Conservation (phyloP, 768 basidiomycete genomes). For the Macrolepiota fuliginosa region DNA sequence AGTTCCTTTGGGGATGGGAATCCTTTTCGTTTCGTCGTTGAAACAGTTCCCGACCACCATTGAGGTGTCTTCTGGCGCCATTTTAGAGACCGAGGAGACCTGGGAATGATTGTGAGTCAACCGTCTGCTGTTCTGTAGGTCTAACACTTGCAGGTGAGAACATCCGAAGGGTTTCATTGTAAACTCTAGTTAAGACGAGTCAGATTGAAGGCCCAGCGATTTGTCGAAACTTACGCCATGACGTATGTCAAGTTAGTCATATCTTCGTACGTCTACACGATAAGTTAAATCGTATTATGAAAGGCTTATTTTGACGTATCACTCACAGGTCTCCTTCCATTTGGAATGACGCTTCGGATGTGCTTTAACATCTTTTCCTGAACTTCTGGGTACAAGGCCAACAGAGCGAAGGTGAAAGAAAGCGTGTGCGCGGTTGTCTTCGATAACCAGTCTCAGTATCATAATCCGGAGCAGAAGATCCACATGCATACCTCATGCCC, state of each 20-base stretch:
- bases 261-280: conserved; percentile 35
- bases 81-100: conserved; percentile 43
- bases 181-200: conserved; percentile 30
- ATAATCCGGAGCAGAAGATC: background rate
- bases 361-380: conserved; percentile 35
- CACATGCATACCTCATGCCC: conserved; percentile 48
- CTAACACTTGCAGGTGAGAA: conserved; percentile 40
- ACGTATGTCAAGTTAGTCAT: conserved; percentile 36
- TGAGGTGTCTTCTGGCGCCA: conserved; percentile 44
- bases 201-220: background rate
- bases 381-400: conserved; percentile 36
- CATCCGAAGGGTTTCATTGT: conserved; percentile 49
- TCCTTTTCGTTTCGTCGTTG: conserved; percentile 33
- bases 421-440: conserved; percentile 36
- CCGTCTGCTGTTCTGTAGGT: background rate
- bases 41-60: conserved; percentile 28
- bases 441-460: background rate
- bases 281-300: background rate
- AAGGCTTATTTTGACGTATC: background rate
- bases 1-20: conserved; percentile 44
- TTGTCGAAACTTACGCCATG: conserved; percentile 31
- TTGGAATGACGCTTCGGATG: conserved; percentile 29
- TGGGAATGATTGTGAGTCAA: conserved; percentile 14
- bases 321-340: conserved; percentile 30
- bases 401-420: conserved; percentile 33